Percentiles rank a stretch among this genome's conserved stretches.
phyloP scores from a whole-genome alignment of 331 rosid species.

The Stylosanthes scabra region DNA sequence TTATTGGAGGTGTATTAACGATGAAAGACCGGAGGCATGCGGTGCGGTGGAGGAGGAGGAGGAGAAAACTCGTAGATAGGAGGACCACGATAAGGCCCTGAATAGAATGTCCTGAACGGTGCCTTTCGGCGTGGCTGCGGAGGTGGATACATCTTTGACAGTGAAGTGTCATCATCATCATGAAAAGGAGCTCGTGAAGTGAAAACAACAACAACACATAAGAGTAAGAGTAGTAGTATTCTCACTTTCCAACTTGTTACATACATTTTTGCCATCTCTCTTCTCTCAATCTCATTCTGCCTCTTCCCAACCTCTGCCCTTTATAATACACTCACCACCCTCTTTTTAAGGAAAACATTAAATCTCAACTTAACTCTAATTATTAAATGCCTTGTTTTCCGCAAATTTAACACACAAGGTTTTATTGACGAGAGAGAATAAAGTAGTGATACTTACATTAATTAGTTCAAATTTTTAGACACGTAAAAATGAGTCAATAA shows the following conservation, averaged over 20 bases:
- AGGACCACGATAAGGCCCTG: slow-evolving; percentile 1
- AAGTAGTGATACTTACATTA: too few species aligned
- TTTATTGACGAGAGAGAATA: too few species aligned
- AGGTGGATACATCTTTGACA: too few species aligned
- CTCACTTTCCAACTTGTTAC: neutral
- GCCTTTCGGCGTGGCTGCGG: neutral
- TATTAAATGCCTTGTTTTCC: too few species aligned
- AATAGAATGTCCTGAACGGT: neutral
- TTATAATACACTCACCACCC: too few species aligned
- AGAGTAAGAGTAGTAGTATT: neutral
- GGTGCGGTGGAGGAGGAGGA: neutral
- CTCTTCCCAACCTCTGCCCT: neutral
- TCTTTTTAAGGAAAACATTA: too few species aligned
- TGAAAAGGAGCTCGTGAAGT: neutral
- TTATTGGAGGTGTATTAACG: neutral
- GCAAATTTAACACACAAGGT: too few species aligned
- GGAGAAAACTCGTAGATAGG: neutral
- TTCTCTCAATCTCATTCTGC: too few species aligned
- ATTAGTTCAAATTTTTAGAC: too few species aligned
- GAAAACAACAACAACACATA: neutral
- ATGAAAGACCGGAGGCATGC: too few species aligned
- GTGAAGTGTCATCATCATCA: neutral
- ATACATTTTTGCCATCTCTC: neutral
- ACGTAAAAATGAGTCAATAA: too few species aligned
- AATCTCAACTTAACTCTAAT: too few species aligned